Conservation (phyloP, 2,329 filamentous ascomycete species). For the Calonectria naviculata region DNA sequence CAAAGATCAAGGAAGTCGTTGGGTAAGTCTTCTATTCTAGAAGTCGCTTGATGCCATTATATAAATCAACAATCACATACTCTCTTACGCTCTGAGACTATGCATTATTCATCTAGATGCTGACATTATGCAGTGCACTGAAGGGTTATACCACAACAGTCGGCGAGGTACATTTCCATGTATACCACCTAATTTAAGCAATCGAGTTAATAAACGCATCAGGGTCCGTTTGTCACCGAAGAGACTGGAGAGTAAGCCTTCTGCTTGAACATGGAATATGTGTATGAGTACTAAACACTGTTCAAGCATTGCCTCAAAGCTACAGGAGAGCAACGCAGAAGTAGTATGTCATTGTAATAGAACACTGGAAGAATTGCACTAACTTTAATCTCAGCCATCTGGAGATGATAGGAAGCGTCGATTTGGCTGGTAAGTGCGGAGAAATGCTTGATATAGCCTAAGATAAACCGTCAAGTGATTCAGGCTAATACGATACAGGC, state of each 20-base stretch:
- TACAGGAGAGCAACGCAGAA: neutral
- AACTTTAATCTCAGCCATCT: neutral
- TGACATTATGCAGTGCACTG: neutral
- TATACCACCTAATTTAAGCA: no score
- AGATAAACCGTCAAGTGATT: neutral
- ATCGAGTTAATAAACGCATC: neutral
- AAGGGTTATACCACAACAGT: neutral
- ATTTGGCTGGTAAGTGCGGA: constrained; percentile 7
- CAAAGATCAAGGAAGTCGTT: constrained; percentile 5
- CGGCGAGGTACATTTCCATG: neutral
- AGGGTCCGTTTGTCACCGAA: neutral
- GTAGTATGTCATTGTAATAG: neutral
- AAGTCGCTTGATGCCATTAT: neutral
- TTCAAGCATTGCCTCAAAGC: neutral
- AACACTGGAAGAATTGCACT: neutral
- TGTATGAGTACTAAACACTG: neutral
- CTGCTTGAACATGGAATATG: no score
- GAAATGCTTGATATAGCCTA: neutral
- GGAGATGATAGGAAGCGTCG: neutral
- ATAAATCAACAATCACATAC: no score
- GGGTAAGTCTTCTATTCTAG: neutral
- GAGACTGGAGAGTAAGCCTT: constrained; percentile 1
- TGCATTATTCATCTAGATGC: neutral
- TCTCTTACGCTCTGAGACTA: neutral
- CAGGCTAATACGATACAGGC: neutral